phyloP scores from a whole-genome alignment of 352 stramenopile genomes.

The Globisporangium carolinianum region DNA sequence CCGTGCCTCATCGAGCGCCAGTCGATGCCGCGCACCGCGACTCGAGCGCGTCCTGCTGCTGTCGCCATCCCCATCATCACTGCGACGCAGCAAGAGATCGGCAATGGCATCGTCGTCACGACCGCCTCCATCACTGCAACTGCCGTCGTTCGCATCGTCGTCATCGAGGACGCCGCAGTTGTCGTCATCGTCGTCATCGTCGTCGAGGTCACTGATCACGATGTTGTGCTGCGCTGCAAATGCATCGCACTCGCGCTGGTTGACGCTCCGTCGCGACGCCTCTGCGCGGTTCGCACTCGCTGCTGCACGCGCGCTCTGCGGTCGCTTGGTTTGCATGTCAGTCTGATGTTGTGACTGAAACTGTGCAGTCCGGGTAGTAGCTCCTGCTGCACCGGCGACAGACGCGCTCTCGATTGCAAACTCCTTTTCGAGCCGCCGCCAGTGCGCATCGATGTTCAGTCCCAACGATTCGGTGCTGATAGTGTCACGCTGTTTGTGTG shows the following conservation, averaged over 20 bases:
- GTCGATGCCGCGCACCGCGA: constrained; percentile 15
- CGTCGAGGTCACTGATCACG: constrained; percentile 2
- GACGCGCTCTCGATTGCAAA: constrained; percentile 16
- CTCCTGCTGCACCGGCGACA: not conserved
- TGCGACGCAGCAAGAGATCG: constrained; percentile 5
- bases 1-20: constrained; percentile 23
- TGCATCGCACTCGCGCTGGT: not conserved
- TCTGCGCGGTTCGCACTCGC: constrained; percentile 7
- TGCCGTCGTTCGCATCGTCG: constrained; percentile 15
- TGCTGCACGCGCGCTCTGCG: constrained; percentile 29
- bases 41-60: not conserved
- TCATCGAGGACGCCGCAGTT: constrained; percentile 36
- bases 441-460: constrained; percentile 28
- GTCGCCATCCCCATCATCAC: not conserved
- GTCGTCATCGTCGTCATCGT: constrained; percentile 31
- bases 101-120: constrained; percentile 9
- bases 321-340: constrained; percentile 15
- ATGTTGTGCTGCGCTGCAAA: not conserved
- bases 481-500: not conserved
- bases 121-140: not conserved
- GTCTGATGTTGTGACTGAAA: not conserved
- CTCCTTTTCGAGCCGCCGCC: constrained; percentile 32
- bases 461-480: not conserved
- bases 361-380: not conserved
- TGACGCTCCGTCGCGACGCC: not conserved